Base-by-base conservation (phyloP, 805 yeast species). In the Pichia pseudocactophila region DNA sequence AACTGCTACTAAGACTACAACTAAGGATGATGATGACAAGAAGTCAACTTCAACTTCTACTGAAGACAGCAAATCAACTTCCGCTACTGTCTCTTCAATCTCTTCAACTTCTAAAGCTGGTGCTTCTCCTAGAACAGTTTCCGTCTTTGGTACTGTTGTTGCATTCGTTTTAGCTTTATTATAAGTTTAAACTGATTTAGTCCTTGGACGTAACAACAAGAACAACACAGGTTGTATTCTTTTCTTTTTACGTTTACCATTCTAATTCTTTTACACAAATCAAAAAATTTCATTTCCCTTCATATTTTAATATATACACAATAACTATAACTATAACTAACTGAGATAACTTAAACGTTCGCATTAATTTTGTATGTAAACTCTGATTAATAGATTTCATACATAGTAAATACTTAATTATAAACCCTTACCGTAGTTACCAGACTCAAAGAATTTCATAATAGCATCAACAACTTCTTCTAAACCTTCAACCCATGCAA, bases 401-500 rank as follows among this genome's bases (percentile, higher is more conserved):
- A n/a, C n/a, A n/a, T n/a, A n/a, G n/a, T n/a, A 26, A 10, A 37
- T 11, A 37, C 11, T n/a, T 17, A 12, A 13, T 19, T 74, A 85
- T 62, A 86, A 71, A 33, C 96, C 96, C 68, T 87, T 86, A 50
- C 90, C 95, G 63, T 85, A 86, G 66, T 83, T 82, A 39, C 95
- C 95, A 50, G 76, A 69, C 49, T 75, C 80, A 53, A 80, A 80
- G 65, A 87, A 88, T 34, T 73, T 82, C 66, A 82, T 68, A 56
- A 87, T 81, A 58, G 75, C 75, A 48, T 71, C 64, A 39, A 88
- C 95, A 51, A 86, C 78, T 39, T 68, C 64, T 63, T 83, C 92
- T 52, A 87, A 72, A 36, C 92, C 88, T 40, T 61, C 69, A 50
- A 88, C 71, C 96, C 96, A 87, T 27, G 55, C 74, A 41, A 59